phyloP scores from a whole-genome alignment of 192 early-diverging fungal genomes.

The Linnemannia zychae region DNA sequence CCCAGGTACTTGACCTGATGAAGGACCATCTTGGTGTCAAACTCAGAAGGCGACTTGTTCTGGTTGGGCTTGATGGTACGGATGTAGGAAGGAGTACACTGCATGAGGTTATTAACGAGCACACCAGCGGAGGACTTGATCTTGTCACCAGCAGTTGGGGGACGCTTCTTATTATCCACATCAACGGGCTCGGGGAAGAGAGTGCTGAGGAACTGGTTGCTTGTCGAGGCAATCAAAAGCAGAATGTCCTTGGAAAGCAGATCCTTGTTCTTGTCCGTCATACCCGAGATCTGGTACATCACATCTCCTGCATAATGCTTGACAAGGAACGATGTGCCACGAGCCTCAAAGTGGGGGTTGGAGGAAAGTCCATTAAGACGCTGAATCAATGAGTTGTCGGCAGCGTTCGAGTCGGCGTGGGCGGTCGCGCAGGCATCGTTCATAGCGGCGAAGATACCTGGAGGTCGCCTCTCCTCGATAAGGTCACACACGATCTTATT shows the following conservation, averaged over 20 bases:
- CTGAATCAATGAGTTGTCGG: slow-evolving; percentile 81
- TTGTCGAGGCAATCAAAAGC: slow-evolving; percentile 83
- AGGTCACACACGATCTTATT: slow-evolving; percentile 99
- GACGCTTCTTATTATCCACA: slow-evolving; percentile 92
- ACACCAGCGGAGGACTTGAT: slow-evolving; percentile 90
- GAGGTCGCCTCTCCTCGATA: slow-evolving; percentile 96
- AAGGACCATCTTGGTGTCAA: slow-evolving; percentile 91
- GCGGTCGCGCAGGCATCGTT: slow-evolving; percentile 99
- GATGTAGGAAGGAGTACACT: slow-evolving; percentile 95
- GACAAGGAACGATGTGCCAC: slow-evolving; percentile 81
- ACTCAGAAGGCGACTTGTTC: slow-evolving; percentile 92
- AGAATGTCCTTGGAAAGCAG: slow-evolving; percentile 94
- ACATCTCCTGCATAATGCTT: slow-evolving; percentile 99
- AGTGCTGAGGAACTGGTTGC: slow-evolving; percentile 79
- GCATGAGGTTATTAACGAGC: slow-evolving; percentile 95
- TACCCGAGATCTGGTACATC: slow-evolving; percentile 89
- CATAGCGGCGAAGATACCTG: slow-evolving; percentile 92
- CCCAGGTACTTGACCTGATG: slow-evolving; percentile 99
- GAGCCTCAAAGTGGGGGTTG: slow-evolving; percentile 82
- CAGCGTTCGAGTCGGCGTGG: slow-evolving; percentile 89
- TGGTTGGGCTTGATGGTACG: slow-evolving; percentile 99
- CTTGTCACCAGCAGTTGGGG: slow-evolving; percentile 96
- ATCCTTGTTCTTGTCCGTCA: slow-evolving; percentile 99
- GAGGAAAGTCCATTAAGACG: slow-evolving; percentile 73
- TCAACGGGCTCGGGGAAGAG: slow-evolving; percentile 96